A percentile compares a stretch with the other conserved stretches of the same genome.
Conservation (phyloP, 2,329 filamentous ascomycete genomes). For the Proliferodiscus dingleyae region DNA sequence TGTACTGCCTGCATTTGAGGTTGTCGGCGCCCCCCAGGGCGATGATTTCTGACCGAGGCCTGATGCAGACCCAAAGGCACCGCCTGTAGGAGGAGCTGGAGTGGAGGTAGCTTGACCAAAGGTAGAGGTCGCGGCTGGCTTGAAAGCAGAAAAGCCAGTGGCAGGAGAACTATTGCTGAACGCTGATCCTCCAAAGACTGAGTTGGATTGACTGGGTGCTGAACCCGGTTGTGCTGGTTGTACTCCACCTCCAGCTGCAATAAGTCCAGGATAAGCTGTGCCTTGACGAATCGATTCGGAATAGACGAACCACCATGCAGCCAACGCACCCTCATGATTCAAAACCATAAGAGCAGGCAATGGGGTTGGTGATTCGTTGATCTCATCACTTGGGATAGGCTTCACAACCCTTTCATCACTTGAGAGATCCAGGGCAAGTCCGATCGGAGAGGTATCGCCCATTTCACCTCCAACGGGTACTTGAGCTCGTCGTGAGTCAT, state of each 20-base stretch:
- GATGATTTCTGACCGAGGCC: constrained; percentile 48
- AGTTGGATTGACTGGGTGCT: constrained; percentile 4
- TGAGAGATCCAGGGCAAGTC: constrained; percentile 79
- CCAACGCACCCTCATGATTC: constrained; percentile 82
- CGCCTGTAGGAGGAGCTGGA: constrained; percentile 28
- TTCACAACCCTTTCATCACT: constrained; percentile 71
- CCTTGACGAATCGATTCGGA: constrained; percentile 75
- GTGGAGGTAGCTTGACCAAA: constrained; percentile 32
- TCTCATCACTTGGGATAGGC: constrained; percentile 73
- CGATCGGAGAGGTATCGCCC: constrained; percentile 72
- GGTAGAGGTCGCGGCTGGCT: constrained; percentile 32
- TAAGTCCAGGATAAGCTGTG: constrained; percentile 67
- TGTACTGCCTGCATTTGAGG: constrained; percentile 33
- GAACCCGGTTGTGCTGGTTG: constrained; percentile 21
- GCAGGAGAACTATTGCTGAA: constrained; percentile 1
- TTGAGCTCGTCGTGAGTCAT: constrained; percentile 70
- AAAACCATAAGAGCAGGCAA: constrained; percentile 79
- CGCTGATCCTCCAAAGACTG: constrained; percentile 8
- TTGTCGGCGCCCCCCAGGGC: constrained; percentile 42
- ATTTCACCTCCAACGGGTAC: constrained; percentile 66
- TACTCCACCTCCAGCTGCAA: constrained; percentile 34
- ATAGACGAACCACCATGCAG: constrained; percentile 89
- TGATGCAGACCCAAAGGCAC: constrained; percentile 33
- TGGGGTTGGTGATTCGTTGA: constrained; percentile 73
- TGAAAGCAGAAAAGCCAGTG: constrained; percentile 26